Base-by-base conservation (phyloP, 2,329 filamentous ascomycete genomes). In the Fonsecaea pugnacius region DNA sequence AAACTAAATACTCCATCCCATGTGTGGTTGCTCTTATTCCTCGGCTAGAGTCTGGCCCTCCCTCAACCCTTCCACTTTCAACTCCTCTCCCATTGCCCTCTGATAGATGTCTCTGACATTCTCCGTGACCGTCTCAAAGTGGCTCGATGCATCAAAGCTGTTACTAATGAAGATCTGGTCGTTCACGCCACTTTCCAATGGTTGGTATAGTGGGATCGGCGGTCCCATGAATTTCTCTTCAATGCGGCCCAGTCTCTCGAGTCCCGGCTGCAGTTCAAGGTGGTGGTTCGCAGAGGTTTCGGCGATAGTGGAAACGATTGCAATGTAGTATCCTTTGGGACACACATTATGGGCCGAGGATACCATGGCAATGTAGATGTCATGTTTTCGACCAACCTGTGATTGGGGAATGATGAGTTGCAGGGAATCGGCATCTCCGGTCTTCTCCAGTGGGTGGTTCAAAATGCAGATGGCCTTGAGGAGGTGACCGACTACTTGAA, bases 321-420 rank as follows among this genome's bases (percentile, higher is more conserved):
- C 95, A 72, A 99, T 92, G 84, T 96, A 99, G 87, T 97, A 98
- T 67, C 94, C 94, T 86, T 96, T 96, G 73, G 96, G 95, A 83
- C 94, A 98, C 72, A 99, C 96, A 74, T 96, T 98, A 83, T 99
- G 96, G 40, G 93, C 91, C 43, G 91, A 92, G 1, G 93, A 97
- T 65, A 99, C 92, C 77, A 95, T 91, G 63, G 95, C 94, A 75
- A 99, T 89, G 84, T 99, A 99, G 75, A 99, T 93, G 75, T 98
- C 95, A 76, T 99, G 91, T 85, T 96, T 96, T 74, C 95, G 90
- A 76, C 92, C 93, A 71, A 98, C 91, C 80, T 99, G 95, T 58
- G 91, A 96, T 81, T 99, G 95, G 27, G 96, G 95, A 73, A 99
- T 96, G 79, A 99, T 99, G 70, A 99, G 83, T 82, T 99, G 95